Evolutionary conservation across 768 basidiomycete species (phyloP).

Genomic region (Pholiota molesta): DNA sequence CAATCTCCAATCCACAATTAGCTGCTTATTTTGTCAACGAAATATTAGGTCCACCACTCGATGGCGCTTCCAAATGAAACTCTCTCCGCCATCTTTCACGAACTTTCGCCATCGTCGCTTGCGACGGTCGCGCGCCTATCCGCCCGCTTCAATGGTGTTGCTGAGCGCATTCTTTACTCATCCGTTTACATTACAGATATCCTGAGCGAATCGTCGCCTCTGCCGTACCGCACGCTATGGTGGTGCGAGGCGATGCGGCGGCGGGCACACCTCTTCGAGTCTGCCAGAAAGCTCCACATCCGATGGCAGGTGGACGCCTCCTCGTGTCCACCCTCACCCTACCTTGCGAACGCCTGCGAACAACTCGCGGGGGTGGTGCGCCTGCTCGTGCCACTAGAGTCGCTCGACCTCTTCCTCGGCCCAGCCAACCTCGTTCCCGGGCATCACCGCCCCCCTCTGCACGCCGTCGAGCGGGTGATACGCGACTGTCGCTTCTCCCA

Average conservation of each 20-base stretch:
- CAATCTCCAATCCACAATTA: background rate
- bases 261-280: conserved; percentile 48
- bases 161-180: conserved; percentile 62
- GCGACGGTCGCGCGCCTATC: conserved; percentile 47
- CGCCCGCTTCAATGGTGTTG: conserved; percentile 50
- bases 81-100: conserved; percentile 48
- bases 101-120: conserved; percentile 40
- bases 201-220: conserved; percentile 42
- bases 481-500: conserved; percentile 40
- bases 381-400: conserved; percentile 46
- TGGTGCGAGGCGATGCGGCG: conserved; percentile 56
- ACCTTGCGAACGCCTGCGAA: conserved; percentile 42
- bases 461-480: conserved; percentile 52
- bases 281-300: conserved; percentile 49
- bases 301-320: conserved; percentile 51
- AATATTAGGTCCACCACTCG: conserved; percentile 28
- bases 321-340: conserved; percentile 25
- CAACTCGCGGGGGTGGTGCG: conserved; percentile 40
- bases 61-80: conserved; percentile 58
- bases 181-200: conserved; percentile 51
- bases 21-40: background rate
- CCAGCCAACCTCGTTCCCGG: conserved; percentile 40
- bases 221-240: conserved; percentile 44
- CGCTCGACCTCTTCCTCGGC: conserved; percentile 56
- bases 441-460: conserved; percentile 27